phyloP scores from a whole-genome alignment of 2,329 filamentous ascomycete species.

The Elsinoe australis region DNA sequence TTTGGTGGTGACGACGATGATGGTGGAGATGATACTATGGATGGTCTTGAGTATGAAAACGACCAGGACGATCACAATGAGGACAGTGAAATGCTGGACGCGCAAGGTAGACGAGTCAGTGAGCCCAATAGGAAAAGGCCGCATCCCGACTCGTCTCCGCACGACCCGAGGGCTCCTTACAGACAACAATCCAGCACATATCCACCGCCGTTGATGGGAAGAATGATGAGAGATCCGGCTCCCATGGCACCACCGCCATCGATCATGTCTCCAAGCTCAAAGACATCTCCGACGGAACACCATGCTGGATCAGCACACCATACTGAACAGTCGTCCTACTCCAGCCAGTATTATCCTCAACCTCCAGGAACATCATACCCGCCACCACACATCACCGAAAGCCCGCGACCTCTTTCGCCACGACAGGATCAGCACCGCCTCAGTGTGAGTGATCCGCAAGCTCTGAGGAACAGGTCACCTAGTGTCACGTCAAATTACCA shows the following conservation, averaged over 20 bases:
- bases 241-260: conserved; percentile 32
- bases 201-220: conserved; percentile 52
- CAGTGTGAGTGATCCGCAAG: conserved; percentile 41
- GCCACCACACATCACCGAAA: conserved; percentile 57
- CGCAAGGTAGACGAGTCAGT: conserved; percentile 52
- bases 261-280: conserved; percentile 27
- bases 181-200: conserved; percentile 68
- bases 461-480: conserved; percentile 54
- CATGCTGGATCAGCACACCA: conserved; percentile 31
- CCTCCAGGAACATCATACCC: conserved; percentile 28
- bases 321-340: conserved; percentile 1
- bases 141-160: conserved; percentile 55
- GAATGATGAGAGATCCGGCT: conserved; percentile 21
- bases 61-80: conserved; percentile 56
- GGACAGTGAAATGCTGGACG: conserved; percentile 36
- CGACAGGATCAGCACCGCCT: conserved; percentile 45
- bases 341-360: conserved; percentile 24
- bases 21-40: conserved; percentile 51
- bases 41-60: conserved; percentile 51
- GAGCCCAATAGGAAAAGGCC: conserved; percentile 68
- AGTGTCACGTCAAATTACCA: conserved; percentile 58
- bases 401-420: conserved; percentile 76
- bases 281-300: conserved; percentile 31
- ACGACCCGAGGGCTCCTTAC: conserved; percentile 49
- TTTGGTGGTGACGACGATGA: conserved; percentile 62